These are phyloP conservation scores for Hygrophorus pudorinus DNA, from an alignment of 768 basidiomycete species.

Conservation along the genomic window DNA sequence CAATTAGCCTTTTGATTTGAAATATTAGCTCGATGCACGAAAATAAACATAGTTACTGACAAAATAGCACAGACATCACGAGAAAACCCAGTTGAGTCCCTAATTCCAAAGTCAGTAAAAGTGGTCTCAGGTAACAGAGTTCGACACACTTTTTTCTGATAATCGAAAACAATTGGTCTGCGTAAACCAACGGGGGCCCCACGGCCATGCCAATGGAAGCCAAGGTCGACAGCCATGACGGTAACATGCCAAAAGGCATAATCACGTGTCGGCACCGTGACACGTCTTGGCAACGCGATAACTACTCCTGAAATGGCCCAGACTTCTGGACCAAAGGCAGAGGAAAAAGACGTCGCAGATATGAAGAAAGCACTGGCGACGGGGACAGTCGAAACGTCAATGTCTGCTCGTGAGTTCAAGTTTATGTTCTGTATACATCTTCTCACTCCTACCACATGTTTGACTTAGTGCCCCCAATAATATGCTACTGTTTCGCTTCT, in stretches of 20 bases:
- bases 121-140: conserved; percentile 3
- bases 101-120: conserved; percentile 17
- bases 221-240: conserved; percentile 55
- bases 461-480: conserved; percentile 60
- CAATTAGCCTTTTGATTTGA: conserved; percentile 45
- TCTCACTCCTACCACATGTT: neutral
- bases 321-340: neutral
- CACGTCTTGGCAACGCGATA: too few relatives aligned
- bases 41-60: conserved; percentile 25
- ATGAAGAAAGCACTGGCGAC: conserved; percentile 34
- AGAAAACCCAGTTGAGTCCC: conserved; percentile 81
- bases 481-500: conserved; percentile 85
- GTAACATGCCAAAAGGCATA: conserved; percentile 9
- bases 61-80: conserved; percentile 80
- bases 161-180: conserved; percentile 76
- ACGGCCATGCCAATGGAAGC: conserved; percentile 79
- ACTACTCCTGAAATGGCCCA: too few relatives aligned
- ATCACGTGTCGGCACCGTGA: too few relatives aligned
- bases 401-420: conserved; percentile 20
- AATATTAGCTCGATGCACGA: conserved; percentile 1
- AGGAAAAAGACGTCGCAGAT: conserved; percentile 33
- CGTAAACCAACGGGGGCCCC: conserved; percentile 77
- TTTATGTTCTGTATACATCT: neutral
- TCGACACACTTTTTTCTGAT: conserved; percentile 54
- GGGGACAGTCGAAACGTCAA: conserved; percentile 12